Conservation (phyloP, 371 early-diverging fungal genomes). For the Synchytrium microbalum region DNA sequence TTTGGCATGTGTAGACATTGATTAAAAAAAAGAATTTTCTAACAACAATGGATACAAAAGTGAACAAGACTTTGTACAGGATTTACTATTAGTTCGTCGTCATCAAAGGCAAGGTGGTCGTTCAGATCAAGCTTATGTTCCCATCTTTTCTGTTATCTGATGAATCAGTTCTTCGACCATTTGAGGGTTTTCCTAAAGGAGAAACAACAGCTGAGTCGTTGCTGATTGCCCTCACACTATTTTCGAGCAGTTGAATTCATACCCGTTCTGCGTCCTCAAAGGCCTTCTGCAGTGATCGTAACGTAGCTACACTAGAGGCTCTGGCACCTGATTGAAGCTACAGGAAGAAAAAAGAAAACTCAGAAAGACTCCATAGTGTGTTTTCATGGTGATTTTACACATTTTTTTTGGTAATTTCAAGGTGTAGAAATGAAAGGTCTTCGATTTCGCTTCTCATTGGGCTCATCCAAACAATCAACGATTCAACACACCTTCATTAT, state of each 20-base stretch:
- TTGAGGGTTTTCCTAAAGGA: background rate
- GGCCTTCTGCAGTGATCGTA: constrained; percentile 7
- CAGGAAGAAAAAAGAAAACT: background rate
- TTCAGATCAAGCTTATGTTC: no score
- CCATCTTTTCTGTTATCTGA: constrained; percentile 4
- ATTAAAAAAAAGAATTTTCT: no score
- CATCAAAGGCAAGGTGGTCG: no score
- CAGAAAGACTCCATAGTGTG: background rate
- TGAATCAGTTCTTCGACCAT: constrained; percentile 1
- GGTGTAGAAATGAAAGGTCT: no score
- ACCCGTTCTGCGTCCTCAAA: constrained; percentile 15
- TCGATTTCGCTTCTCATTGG: no score
- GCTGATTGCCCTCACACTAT: background rate
- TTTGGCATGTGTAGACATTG: no score
- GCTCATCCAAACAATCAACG: background rate
- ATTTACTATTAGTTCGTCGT: no score
- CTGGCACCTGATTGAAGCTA: background rate
- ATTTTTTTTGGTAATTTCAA: no score
- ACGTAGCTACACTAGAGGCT: background rate
- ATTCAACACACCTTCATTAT: constrained; percentile 7
- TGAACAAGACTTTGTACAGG: no score
- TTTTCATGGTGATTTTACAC: no score
- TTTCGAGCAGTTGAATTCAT: background rate
- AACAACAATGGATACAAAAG: no score
- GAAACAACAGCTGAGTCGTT: background rate